These are phyloP conservation scores for Coniochaeta ligniaria DNA, from an alignment of 2,329 filamentous ascomycete genomes.

Conservation along the genomic window DNA sequence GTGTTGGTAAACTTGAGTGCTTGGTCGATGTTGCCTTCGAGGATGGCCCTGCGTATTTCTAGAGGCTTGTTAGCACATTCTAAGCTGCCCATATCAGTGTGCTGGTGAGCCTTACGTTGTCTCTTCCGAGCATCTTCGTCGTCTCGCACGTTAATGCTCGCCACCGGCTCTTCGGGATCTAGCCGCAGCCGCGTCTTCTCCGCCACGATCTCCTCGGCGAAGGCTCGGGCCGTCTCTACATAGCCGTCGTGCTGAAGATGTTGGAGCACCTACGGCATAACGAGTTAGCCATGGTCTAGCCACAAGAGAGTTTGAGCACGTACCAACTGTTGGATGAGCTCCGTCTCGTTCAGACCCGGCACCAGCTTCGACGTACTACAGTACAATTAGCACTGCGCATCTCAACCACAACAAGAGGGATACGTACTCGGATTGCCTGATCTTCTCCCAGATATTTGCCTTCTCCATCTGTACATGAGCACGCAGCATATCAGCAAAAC, in stretches of 20 bases:
- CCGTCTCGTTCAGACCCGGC: conserved; percentile 61
- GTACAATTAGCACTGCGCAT: neutral
- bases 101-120: conserved; percentile 56
- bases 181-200: conserved; percentile 66
- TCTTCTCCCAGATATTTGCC: conserved; percentile 49
- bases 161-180: conserved; percentile 43
- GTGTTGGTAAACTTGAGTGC: conserved; percentile 75
- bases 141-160: conserved; percentile 62
- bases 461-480: conserved; percentile 47
- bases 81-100: neutral
- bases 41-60: conserved; percentile 81
- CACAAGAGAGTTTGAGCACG: conserved; percentile 10
- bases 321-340: conserved; percentile 75
- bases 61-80: neutral
- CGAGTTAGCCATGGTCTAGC: conserved; percentile 4
- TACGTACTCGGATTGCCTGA: conserved; percentile 39
- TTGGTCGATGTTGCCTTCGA: conserved; percentile 87
- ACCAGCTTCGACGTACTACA: conserved; percentile 52
- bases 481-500: neutral
- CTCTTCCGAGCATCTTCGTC: conserved; percentile 81
- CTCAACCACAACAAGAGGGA: neutral
- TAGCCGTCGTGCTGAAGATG: conserved; percentile 95
- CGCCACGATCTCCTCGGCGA: conserved; percentile 70
- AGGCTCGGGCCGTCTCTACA: conserved; percentile 83
- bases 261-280: conserved; percentile 53